These are phyloP conservation scores for Perkinsus chesapeaki DNA, from an alignment of 169 alveolate genomes.

Conservation along the genomic window DNA sequence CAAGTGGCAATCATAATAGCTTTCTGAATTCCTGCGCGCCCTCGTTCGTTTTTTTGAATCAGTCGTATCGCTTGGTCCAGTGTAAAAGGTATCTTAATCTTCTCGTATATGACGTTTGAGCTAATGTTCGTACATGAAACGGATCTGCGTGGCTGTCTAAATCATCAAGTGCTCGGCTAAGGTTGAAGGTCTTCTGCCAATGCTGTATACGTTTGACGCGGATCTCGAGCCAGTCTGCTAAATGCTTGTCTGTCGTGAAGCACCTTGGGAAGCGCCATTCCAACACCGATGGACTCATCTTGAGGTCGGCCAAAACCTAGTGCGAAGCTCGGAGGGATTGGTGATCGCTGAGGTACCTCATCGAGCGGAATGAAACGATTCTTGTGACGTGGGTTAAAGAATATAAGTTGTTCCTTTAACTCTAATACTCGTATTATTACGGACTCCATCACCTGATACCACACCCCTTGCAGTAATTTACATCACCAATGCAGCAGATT, in stretches of 20 bases:
- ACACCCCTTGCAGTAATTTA: too few species aligned
- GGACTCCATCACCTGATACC: conserved; percentile 63
- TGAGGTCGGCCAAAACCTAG: conserved; percentile 59
- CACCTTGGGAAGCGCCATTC: conserved; percentile 76
- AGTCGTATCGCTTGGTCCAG: conserved; percentile 47
- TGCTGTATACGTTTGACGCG: conserved; percentile 38
- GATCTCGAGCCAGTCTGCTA: conserved; percentile 54
- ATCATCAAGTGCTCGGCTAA: conserved; percentile 53
- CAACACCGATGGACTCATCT: conserved; percentile 63
- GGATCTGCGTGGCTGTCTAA: conserved; percentile 43
- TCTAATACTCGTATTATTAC: conserved; percentile 63
- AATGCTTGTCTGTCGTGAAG: conserved; percentile 67
- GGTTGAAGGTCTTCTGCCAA: conserved; percentile 49
- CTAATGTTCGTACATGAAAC: conserved; percentile 38
- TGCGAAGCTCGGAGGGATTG: neutral
- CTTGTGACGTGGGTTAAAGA: conserved; percentile 59
- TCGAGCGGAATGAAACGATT: conserved; percentile 66
- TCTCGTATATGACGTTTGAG: too few species aligned
- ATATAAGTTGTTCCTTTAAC: conserved; percentile 55
- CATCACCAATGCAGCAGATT: too few species aligned
- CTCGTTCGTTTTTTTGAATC: conserved; percentile 63
- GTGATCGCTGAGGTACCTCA: conserved; percentile 27
- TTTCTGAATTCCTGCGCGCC: conserved; percentile 58
- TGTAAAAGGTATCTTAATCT: conserved; percentile 25
- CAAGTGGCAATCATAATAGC: conserved; percentile 39